phyloP scores from a whole-genome alignment of 2,329 filamentous ascomycete species.

The Hymenoscyphus fraxineus region DNA sequence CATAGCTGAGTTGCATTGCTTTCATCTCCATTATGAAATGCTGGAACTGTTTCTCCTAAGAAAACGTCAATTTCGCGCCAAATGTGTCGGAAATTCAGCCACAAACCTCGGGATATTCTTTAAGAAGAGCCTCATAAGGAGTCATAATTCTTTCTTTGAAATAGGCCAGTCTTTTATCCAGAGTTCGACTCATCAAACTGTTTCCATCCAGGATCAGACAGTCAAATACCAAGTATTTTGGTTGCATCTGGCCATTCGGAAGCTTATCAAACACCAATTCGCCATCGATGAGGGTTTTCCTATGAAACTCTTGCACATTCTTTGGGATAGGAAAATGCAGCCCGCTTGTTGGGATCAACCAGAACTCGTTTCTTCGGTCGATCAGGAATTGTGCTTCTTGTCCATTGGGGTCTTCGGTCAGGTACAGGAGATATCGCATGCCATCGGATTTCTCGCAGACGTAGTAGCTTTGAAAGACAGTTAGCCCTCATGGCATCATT shows the following conservation, averaged over 20 bases:
- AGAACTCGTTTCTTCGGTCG: conserved; percentile 97
- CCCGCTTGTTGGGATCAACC: conserved; percentile 65
- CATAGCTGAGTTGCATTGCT: conserved; percentile 83
- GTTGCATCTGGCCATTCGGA: conserved; percentile 61
- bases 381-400: conserved; percentile 83
- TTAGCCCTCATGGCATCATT: conserved; percentile 11
- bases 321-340: conserved; percentile 77
- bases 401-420: conserved; percentile 61
- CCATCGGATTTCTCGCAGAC: conserved; percentile 98
- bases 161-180: conserved; percentile 86
- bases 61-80: neutral
- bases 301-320: conserved; percentile 67
- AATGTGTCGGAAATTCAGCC: neutral
- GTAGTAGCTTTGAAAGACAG: conserved; percentile 63
- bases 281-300: conserved; percentile 80
- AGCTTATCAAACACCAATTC: conserved; percentile 87
- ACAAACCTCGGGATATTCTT: conserved; percentile 56
- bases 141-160: conserved; percentile 74
- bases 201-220: conserved; percentile 78
- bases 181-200: conserved; percentile 69
- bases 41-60: conserved; percentile 58
- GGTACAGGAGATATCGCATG: conserved; percentile 90
- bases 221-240: conserved; percentile 91
- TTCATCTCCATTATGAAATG: conserved; percentile 85
- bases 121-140: conserved; percentile 62